A percentile compares a stretch with the other conserved stretches of the same genome.
Conservation (phyloP, 2,329 filamentous ascomycete species). For the Pseudogymnoascus sp. region DNA sequence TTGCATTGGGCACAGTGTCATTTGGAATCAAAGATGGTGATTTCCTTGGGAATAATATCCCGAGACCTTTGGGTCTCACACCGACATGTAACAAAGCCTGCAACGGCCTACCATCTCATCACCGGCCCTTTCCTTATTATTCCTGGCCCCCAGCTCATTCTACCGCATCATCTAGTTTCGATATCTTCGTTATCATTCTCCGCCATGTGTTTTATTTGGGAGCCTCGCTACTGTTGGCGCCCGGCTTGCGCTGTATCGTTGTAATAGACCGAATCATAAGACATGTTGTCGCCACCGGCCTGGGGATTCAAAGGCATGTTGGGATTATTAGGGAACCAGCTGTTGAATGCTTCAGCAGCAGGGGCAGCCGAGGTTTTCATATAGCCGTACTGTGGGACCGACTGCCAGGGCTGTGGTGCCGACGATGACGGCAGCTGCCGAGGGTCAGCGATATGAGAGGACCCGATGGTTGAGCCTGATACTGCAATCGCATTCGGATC, state of each 20-base stretch:
- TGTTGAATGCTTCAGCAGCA: not conserved
- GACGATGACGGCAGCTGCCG: not conserved
- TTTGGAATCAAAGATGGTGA: slow-evolving; percentile 4
- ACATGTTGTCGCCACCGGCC: not conserved
- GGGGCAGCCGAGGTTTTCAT: not conserved
- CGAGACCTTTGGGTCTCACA: slow-evolving; percentile 2
- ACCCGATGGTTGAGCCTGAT: not conserved
- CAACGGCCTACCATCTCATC: not conserved
- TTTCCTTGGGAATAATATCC: slow-evolving; percentile 6
- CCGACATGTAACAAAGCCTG: not conserved
- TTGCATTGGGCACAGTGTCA: not conserved
- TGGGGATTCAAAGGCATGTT: not conserved
- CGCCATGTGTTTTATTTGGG: not conserved
- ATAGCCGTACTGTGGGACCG: not conserved
- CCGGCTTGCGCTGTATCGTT: not conserved
- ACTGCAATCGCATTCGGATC: slow-evolving; percentile 4
- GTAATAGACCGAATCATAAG: slow-evolving; percentile 9
- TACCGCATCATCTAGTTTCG: not conserved
- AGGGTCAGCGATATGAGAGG: not conserved
- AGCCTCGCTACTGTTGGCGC: slow-evolving; percentile 4
- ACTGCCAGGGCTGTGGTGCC: not conserved
- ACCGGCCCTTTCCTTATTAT: not conserved
- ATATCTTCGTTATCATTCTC: slow-evolving; percentile 6
- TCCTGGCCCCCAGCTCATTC: not conserved
- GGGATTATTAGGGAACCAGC: not conserved